These are phyloP conservation scores for Eucalyptus regnans DNA, from an alignment of 345 rosid genomes.

Conservation along the genomic window DNA sequence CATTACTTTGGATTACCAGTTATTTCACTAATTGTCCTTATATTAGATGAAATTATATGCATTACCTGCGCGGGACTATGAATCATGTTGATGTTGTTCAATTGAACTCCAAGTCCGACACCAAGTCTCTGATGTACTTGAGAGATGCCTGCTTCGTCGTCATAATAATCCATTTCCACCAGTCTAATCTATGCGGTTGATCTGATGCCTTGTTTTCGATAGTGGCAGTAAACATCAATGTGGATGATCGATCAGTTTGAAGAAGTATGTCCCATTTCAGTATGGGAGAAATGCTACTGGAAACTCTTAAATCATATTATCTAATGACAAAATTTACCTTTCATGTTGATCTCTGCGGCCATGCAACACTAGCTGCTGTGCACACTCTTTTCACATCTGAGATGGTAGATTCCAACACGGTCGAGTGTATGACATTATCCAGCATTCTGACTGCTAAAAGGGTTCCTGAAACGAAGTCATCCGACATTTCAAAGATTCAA, in stretches of 20 bases:
- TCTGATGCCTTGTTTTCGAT: neutral
- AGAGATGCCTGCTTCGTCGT: too few relatives aligned
- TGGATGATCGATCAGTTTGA: neutral
- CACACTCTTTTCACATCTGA: constrained; percentile 45
- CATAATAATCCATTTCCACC: neutral
- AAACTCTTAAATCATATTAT: neutral
- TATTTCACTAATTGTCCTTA: neutral
- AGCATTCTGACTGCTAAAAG: constrained; percentile 59
- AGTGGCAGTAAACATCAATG: neutral
- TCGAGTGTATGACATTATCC: constrained; percentile 65
- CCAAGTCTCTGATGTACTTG: too few relatives aligned
- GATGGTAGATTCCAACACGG: constrained; percentile 23
- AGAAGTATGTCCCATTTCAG: neutral
- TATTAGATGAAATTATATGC: neutral
- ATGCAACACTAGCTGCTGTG: constrained; percentile 79
- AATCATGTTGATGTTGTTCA: too few relatives aligned
- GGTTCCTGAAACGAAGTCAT: constrained; percentile 8
- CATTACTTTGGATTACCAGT: neutral
- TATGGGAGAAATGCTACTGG: too few relatives aligned
- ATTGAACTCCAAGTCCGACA: neutral
- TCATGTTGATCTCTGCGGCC: constrained; percentile 73
- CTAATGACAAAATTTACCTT: neutral
- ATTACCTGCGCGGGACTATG: too few relatives aligned
- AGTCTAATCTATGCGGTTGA: neutral
- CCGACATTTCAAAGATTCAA: neutral